A percentile compares a stretch with the other conserved stretches of the same genome.
Conservation (phyloP, 352 stramenopile species). For the Aphanomyces cochlioides region DNA sequence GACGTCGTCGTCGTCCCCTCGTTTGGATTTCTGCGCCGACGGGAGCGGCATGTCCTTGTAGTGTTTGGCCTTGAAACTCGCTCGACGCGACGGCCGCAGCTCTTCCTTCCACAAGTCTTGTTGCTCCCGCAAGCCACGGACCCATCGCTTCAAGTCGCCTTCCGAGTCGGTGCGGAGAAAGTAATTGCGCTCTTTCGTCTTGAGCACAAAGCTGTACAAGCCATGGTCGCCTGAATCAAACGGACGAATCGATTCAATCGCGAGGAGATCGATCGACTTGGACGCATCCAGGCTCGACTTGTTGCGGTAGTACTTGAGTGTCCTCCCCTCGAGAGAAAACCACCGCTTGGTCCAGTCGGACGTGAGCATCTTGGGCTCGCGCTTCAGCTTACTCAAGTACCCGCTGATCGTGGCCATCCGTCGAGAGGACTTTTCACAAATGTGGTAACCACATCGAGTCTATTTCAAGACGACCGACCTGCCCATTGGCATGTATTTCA, state of each 20-base stretch:
- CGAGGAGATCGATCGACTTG: slow-evolving; percentile 67
- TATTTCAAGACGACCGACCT: no score
- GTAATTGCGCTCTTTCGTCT: slow-evolving; percentile 69
- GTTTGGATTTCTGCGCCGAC: slow-evolving; percentile 11
- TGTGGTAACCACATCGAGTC: background rate
- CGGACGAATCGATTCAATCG: slow-evolving; percentile 69
- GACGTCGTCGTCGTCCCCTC: slow-evolving; percentile 9
- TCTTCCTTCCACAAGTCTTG: slow-evolving; percentile 77
- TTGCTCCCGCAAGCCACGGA: slow-evolving; percentile 72
- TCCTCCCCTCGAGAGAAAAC: slow-evolving; percentile 65
- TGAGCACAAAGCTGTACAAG: slow-evolving; percentile 76
- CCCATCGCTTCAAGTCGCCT: slow-evolving; percentile 86
- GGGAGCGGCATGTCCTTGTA: slow-evolving; percentile 29
- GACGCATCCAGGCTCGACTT: slow-evolving; percentile 55
- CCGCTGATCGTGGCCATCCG: slow-evolving; percentile 52
- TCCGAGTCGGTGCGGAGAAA: slow-evolving; percentile 78
- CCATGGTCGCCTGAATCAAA: slow-evolving; percentile 83
- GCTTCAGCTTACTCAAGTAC: slow-evolving; percentile 84
- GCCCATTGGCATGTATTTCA: no score
- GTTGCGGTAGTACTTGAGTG: slow-evolving; percentile 78
- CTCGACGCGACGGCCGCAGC: slow-evolving; percentile 7
- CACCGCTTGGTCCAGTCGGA: slow-evolving; percentile 80
- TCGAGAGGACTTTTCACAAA: background rate
- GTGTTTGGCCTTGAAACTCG: slow-evolving; percentile 24
- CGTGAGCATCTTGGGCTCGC: slow-evolving; percentile 58